Evolutionary conservation across 1,284 basidiomycete genomes (phyloP).

Genomic region (Psilocybe mexicana): DNA sequence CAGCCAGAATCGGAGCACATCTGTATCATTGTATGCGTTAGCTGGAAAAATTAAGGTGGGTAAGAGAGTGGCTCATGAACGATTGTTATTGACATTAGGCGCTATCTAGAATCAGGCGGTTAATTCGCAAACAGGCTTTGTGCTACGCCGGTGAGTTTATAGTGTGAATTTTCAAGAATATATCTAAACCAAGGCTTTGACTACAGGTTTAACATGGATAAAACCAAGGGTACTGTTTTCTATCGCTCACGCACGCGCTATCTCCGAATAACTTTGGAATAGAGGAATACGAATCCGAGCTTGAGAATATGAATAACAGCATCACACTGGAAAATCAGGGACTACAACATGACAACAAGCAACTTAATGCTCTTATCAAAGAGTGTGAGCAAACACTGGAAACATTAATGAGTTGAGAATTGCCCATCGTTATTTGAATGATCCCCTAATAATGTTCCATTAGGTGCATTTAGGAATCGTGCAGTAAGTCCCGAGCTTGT

Average conservation of each 20-base stretch:
- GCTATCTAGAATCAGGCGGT: slow-evolving; percentile 57
- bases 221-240: slow-evolving; percentile 69
- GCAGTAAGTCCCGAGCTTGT: slow-evolving; percentile 64
- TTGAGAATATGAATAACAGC: slow-evolving; percentile 87
- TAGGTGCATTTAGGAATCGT: slow-evolving; percentile 77
- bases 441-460: slow-evolving; percentile 6
- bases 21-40: slow-evolving; percentile 59
- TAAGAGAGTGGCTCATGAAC: slow-evolving; percentile 6
- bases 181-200: neutral
- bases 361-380: slow-evolving; percentile 86
- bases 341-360: slow-evolving; percentile 94
- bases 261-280: slow-evolving; percentile 8
- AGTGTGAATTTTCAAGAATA: neutral
- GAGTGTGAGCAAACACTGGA: slow-evolving; percentile 98
- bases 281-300: slow-evolving; percentile 93
- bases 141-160: slow-evolving; percentile 74
- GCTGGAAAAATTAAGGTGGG: slow-evolving; percentile 81
- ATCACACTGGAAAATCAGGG: slow-evolving; percentile 86
- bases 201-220: slow-evolving; percentile 85
- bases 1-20: slow-evolving; percentile 69
- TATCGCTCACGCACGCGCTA: slow-evolving; percentile 5
- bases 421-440: neutral
- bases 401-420: slow-evolving; percentile 77
- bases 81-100: neutral
- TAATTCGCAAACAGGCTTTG: slow-evolving; percentile 86